These are phyloP conservation scores for Coelastrella sp. DNA, from an alignment of 139 green algal species.

Conservation along the genomic window DNA sequence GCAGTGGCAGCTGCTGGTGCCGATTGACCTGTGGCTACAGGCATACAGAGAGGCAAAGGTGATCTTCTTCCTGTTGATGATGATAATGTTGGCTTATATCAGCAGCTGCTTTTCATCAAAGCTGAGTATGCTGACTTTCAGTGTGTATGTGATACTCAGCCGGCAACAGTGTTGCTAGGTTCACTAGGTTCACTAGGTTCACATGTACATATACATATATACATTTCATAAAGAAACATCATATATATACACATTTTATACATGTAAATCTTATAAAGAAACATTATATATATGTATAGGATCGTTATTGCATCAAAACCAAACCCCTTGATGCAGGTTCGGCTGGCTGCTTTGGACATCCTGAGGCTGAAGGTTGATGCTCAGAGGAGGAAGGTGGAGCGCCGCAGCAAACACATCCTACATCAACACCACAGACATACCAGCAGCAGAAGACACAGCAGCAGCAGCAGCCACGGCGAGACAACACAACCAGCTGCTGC, in stretches of 20 bases:
- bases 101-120: too few species aligned
- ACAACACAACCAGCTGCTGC: not conserved
- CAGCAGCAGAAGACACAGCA: constrained; percentile 5
- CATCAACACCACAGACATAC: not conserved
- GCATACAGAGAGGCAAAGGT: constrained; percentile 24
- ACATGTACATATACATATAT: too few species aligned
- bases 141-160: too few species aligned
- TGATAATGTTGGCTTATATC: too few species aligned
- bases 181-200: too few species aligned
- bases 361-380: constrained; percentile 26
- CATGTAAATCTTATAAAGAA: too few species aligned
- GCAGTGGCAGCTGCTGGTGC: not conserved
- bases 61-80: not conserved
- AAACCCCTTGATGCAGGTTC: constrained; percentile 13
- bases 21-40: constrained; percentile 35
- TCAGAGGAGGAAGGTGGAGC: constrained; percentile 7
- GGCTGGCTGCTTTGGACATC: not conserved
- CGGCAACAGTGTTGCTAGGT: too few species aligned
- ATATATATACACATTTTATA: too few species aligned
- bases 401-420: not conserved
- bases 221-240: too few species aligned
- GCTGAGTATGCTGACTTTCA: too few species aligned
- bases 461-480: not conserved
- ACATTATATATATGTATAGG: too few species aligned
- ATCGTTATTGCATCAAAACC: too few species aligned